Evolutionary conservation across 2,329 filamentous ascomycete genomes (phyloP), one percentile per base, ranked within the genome.

Genomic region (Ceratocystis papillata): DNA sequence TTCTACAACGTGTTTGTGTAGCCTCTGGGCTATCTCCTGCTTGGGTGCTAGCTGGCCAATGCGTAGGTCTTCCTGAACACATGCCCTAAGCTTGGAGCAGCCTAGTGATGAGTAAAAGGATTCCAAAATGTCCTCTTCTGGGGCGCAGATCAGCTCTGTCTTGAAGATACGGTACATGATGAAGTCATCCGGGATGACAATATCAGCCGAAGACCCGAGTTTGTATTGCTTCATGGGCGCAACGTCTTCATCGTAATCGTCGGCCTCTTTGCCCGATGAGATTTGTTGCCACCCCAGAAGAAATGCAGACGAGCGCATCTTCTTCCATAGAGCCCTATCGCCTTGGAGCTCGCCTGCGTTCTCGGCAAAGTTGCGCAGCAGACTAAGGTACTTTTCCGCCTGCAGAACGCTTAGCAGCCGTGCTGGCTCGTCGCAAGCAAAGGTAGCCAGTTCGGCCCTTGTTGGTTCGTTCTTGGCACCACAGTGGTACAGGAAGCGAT

Each of bases 401-500:
- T 92, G 87, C 65, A 99, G 83, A 1, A 88, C 86, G 41, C 89
- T 85, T 30, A 96, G 84, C 64, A 99, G 81, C 59, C 89, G 84
- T 3, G 88, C 87, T 1, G 94, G 93, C 73, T 96, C 91, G 66
- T 81, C 84, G 64, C 90, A 89, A n/a, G 94, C 82, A 75, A 95
- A 85, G 48, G 84, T 81, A 3, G 92, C 93, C 70, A 99, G 83
- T 74, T 99, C 94, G 2, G 83, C 74, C 71, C 89, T 94, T 2
- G 88, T 95, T 3, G 94, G 94, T 74, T 99, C 93, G 69, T 84
- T 86, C 75, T 96, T 96, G 2, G 91, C 93, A 8, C 94, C 94
- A 69, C 92, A 90, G 69, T 89, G 89, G 71, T 91, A 83, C 20
- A 99, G 77, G 72, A 99, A 99, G 0, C 88, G 80, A 72, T 97